Conservation (phyloP, 2,329 filamentous ascomycete genomes). For the Didymosphaeria variabile region DNA sequence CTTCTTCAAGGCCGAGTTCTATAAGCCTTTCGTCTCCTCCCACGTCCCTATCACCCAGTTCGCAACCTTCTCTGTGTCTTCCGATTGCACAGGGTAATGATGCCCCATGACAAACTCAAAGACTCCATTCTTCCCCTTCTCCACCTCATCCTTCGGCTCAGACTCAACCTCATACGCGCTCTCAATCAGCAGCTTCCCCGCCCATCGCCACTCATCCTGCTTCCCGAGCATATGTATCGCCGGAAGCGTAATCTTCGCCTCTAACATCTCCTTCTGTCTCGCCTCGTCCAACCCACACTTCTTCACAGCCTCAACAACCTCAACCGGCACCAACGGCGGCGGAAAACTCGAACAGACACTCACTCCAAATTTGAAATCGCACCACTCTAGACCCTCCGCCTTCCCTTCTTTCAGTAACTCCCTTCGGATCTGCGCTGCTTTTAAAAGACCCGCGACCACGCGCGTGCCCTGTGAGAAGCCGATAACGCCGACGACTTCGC, state of each 20-base stretch:
- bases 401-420: slow-evolving; percentile 23
- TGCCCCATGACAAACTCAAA: slow-evolving; percentile 46
- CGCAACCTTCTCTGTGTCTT: slow-evolving; percentile 41
- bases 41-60: slow-evolving; percentile 35
- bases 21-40: background rate
- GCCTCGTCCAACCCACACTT: slow-evolving; percentile 9
- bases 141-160: slow-evolving; percentile 33
- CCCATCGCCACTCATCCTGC: slow-evolving; percentile 48
- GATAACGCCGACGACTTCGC: slow-evolving; percentile 39
- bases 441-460: slow-evolving; percentile 44
- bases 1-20: too few relatives aligned
- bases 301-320: slow-evolving; percentile 18
- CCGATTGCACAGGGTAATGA: slow-evolving; percentile 44
- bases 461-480: slow-evolving; percentile 48
- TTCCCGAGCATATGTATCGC: slow-evolving; percentile 44
- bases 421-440: slow-evolving; percentile 30
- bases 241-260: slow-evolving; percentile 35
- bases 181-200: slow-evolving; percentile 41
- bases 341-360: slow-evolving; percentile 40
- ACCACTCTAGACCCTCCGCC: slow-evolving; percentile 26
- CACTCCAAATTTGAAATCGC: slow-evolving; percentile 33
- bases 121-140: slow-evolving; percentile 33
- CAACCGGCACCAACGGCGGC: slow-evolving; percentile 37
- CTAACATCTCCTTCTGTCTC: slow-evolving; percentile 22
- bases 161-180: slow-evolving; percentile 34